Percentiles rank a stretch among this genome's conserved stretches.
phyloP scores from a whole-genome alignment of 306 rosid species.

The Purshia tridentata region DNA sequence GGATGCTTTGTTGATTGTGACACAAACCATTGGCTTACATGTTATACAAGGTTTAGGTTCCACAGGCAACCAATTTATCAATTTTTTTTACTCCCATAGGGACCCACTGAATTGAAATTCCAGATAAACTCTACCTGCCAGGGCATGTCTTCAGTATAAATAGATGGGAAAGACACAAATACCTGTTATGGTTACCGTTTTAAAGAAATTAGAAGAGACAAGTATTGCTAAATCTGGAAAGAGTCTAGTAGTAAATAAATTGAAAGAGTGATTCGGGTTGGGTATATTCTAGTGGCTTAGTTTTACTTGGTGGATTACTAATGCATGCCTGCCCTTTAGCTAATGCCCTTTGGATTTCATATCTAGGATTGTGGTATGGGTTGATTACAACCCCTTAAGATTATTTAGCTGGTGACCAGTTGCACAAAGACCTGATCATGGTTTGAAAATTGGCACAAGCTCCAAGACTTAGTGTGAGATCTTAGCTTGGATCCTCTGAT shows the following conservation, averaged over 20 bases:
- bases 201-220: neutral
- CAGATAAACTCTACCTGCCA: neutral
- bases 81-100: neutral
- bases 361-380: neutral
- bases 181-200: neutral
- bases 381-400: neutral
- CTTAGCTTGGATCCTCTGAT: neutral
- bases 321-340: neutral
- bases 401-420: neutral
- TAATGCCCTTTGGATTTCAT: neutral
- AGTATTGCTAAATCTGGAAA: neutral
- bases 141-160: neutral
- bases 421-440: neutral
- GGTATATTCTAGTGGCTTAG: neutral
- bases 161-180: neutral
- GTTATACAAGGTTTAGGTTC: neutral
- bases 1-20: neutral
- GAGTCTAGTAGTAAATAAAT: neutral
- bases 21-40: neutral
- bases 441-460: neutral
- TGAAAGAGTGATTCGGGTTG: neutral
- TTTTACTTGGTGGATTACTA: neutral
- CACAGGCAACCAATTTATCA: neutral
- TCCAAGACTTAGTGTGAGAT: neutral
- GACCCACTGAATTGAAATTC: conserved; percentile 4